Evolutionary conservation across 1,284 basidiomycete genomes (phyloP).

Genomic region (Psilocybe mexicana): DNA sequence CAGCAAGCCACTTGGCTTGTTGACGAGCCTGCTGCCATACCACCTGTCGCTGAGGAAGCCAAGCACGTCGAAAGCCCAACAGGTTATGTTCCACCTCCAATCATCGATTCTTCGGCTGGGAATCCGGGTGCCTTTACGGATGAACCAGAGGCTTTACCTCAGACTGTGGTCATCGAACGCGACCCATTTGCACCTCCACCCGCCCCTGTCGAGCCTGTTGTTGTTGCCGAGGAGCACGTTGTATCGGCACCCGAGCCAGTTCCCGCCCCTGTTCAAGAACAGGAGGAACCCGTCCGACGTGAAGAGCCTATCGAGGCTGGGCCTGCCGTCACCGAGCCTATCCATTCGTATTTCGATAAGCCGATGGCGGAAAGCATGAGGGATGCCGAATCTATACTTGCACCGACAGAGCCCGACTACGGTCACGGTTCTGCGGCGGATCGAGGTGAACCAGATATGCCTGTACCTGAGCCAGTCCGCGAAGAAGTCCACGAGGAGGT

Average conservation of each 20-base stretch:
- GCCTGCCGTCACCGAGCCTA: slow-evolving; percentile 7
- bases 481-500: not conserved
- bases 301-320: not conserved
- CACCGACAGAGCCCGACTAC: not conserved
- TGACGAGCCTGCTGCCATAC: slow-evolving; percentile 7
- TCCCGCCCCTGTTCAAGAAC: not conserved
- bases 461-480: slow-evolving; percentile 13
- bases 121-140: slow-evolving; percentile 48
- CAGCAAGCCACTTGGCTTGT: slow-evolving; percentile 6
- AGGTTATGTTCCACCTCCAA: slow-evolving; percentile 38
- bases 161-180: slow-evolving; percentile 23
- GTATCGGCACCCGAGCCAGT: not conserved
- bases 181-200: slow-evolving; percentile 30
- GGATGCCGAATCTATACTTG: slow-evolving; percentile 16
- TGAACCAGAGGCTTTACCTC: slow-evolving; percentile 37
- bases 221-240: not conserved
- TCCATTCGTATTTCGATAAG: slow-evolving; percentile 29
- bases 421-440: slow-evolving; percentile 14
- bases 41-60: not conserved
- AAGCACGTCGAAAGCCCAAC: slow-evolving; percentile 21
- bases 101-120: slow-evolving; percentile 35
- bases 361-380: slow-evolving; percentile 26
- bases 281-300: not conserved
- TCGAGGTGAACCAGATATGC: slow-evolving; percentile 15
- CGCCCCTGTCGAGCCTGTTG: not conserved